Conservation (phyloP, 108 stramenopile species). For the Fragilaria radians region DNA sequence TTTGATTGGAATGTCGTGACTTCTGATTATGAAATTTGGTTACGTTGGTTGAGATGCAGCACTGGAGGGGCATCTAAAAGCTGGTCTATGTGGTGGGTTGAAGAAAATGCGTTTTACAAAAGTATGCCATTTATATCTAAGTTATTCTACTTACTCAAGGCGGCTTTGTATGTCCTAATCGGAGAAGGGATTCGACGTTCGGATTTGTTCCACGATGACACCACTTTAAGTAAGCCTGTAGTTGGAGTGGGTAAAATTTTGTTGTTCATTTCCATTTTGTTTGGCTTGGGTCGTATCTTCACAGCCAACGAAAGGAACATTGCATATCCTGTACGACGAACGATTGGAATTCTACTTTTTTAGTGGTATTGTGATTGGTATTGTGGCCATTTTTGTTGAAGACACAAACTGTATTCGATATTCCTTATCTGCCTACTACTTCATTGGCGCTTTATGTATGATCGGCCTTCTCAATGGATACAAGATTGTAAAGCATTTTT, state of each 20-base stretch:
- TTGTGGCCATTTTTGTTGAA: slow-evolving; percentile 60
- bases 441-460: slow-evolving; percentile 66
- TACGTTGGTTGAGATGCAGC: slow-evolving; percentile 85
- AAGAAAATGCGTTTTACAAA: slow-evolving; percentile 87
- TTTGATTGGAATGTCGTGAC: slow-evolving; percentile 92
- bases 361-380: slow-evolving; percentile 54
- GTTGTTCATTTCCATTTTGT: slow-evolving; percentile 34
- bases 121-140: slow-evolving; percentile 74
- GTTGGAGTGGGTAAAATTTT: slow-evolving; percentile 56
- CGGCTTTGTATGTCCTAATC: slow-evolving; percentile 68
- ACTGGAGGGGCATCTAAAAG: slow-evolving; percentile 79
- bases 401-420: slow-evolving; percentile 85
- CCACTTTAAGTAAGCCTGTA: slow-evolving; percentile 55
- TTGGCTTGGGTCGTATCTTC: slow-evolving; percentile 47
- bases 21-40: slow-evolving; percentile 77
- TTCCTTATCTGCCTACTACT: slow-evolving; percentile 88
- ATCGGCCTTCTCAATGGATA: slow-evolving; percentile 75
- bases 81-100: slow-evolving; percentile 94
- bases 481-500: slow-evolving; percentile 78
- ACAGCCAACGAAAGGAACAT: slow-evolving; percentile 48
- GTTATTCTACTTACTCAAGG: slow-evolving; percentile 71
- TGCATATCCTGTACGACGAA: slow-evolving; percentile 77
- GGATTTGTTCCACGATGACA: slow-evolving; percentile 67
- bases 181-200: slow-evolving; percentile 82
- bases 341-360: slow-evolving; percentile 72